phyloP scores from a whole-genome alignment of 345 rosid genomes.

The Citrus mangshanensis region DNA sequence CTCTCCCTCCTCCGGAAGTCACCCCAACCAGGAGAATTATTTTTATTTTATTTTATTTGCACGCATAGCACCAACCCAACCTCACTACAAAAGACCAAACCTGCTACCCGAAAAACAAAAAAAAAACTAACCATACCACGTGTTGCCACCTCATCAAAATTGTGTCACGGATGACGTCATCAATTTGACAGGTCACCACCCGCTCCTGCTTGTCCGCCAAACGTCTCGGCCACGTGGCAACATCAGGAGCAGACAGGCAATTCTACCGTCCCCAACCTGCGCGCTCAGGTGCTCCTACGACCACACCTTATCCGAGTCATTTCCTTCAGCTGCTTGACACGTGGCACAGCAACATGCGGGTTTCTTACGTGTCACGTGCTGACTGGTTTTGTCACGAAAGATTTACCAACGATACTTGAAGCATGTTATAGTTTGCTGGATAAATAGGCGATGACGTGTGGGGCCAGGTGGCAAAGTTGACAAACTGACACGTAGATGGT shows the following conservation, averaged over 20 bases:
- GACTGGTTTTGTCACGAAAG: background rate
- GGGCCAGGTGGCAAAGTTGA: background rate
- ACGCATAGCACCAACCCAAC: background rate
- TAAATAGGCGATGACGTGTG: slow-evolving; percentile 8
- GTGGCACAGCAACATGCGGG: background rate
- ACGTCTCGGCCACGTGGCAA: slow-evolving; percentile 19
- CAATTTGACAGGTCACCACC: slow-evolving; percentile 7
- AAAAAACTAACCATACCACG: background rate
- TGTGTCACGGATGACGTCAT: slow-evolving; percentile 17
- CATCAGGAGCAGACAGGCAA: background rate
- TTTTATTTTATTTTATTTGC: background rate
- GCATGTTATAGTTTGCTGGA: slow-evolving; percentile 12
- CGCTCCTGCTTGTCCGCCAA: slow-evolving; percentile 20
- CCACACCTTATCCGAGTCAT: background rate
- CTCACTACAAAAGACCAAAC: background rate
- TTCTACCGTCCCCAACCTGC: background rate
- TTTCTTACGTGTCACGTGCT: background rate
- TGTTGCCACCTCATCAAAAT: background rate
- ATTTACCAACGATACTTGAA: background rate
- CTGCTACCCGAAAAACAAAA: background rate
- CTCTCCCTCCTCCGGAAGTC: background rate
- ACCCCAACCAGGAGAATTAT: slow-evolving; percentile 15
- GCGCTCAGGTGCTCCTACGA: slow-evolving; percentile 18
- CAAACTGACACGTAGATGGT: slow-evolving; percentile 5
- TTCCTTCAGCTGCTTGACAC: background rate